Conservation (phyloP, 805 yeast genomes). For the Scheffersomyces ergatensis region DNA sequence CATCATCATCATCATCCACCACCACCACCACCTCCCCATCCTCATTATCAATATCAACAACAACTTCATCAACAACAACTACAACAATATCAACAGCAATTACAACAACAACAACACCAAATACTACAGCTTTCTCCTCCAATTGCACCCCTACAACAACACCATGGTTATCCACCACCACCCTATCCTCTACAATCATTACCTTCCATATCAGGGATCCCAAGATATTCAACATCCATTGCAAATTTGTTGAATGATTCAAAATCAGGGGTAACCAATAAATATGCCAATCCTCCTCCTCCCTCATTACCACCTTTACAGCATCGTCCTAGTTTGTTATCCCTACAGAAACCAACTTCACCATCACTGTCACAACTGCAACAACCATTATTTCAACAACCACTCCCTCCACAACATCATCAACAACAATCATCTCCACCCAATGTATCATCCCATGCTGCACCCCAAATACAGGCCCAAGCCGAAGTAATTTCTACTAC, state of each 20-base stretch:
- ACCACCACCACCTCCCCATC: neutral
- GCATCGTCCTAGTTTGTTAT: neutral
- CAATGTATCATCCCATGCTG: neutral
- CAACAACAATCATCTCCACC: neutral
- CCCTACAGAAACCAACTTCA: neutral
- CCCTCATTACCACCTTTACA: neutral
- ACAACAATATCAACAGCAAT: slow-evolving; percentile 6
- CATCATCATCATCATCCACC: neutral
- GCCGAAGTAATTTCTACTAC: neutral
- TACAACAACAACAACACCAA: neutral
- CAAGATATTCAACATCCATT: neutral
- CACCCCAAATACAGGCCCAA: neutral
- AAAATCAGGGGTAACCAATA: neutral
- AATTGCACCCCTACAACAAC: neutral
- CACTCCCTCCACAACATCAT: neutral
- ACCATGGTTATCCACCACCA: no score
- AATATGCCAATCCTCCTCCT: no score
- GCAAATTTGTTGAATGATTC: neutral
- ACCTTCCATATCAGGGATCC: neutral
- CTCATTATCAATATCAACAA: neutral
- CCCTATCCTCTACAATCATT: no score
- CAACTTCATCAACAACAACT: slow-evolving; percentile 3
- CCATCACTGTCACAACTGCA: neutral
- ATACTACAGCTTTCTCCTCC: neutral
- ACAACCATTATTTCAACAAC: neutral